Percentiles rank a stretch among this genome's conserved stretches.
Evolutionary conservation across 2,329 filamentous ascomycete species (phyloP).

Genomic region (Pestalotiopsis sp.): DNA sequence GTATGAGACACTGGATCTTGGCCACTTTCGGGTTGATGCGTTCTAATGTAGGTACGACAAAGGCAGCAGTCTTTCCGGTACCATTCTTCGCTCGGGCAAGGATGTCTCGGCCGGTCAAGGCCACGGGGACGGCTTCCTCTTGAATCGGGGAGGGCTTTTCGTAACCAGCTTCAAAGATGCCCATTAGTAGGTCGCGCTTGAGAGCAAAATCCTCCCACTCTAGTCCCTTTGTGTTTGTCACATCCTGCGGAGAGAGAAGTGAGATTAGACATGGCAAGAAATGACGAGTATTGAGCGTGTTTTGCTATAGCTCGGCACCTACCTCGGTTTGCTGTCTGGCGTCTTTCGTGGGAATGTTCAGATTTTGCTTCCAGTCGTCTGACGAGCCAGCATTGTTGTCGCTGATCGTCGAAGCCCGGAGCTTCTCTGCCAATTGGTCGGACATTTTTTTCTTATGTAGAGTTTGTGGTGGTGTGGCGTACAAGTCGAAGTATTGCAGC

Average conservation of each 20-base stretch:
- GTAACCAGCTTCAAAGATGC: constrained; percentile 98
- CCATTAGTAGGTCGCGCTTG: constrained; percentile 95
- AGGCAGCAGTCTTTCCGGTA: constrained; percentile 97
- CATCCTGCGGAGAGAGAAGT: constrained; percentile 66
- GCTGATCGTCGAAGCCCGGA: constrained; percentile 44
- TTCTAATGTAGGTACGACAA: constrained; percentile 93
- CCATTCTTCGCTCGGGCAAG: constrained; percentile 97
- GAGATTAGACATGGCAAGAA: neutral
- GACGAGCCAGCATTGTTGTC: constrained; percentile 38
- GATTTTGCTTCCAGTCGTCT: constrained; percentile 73
- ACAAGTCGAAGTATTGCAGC: constrained; percentile 40
- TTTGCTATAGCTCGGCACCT: constrained; percentile 23
- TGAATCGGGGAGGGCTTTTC: constrained; percentile 99
- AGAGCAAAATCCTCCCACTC: constrained; percentile 98
- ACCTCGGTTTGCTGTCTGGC: constrained; percentile 82
- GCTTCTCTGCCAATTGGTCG: constrained; percentile 32
- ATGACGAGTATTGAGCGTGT: neutral
- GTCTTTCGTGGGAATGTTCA: constrained; percentile 76
- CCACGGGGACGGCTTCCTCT: constrained; percentile 98
- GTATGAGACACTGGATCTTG: constrained; percentile 94
- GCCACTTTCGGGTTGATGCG: constrained; percentile 95
- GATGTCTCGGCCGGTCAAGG: constrained; percentile 91
- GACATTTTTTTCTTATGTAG: constrained; percentile 23
- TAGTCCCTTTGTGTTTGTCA: constrained; percentile 94
- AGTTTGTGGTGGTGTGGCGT: constrained; percentile 30